phyloP scores from a whole-genome alignment of 2,329 filamentous ascomycete genomes.

The Cladophialophora carrionii region DNA sequence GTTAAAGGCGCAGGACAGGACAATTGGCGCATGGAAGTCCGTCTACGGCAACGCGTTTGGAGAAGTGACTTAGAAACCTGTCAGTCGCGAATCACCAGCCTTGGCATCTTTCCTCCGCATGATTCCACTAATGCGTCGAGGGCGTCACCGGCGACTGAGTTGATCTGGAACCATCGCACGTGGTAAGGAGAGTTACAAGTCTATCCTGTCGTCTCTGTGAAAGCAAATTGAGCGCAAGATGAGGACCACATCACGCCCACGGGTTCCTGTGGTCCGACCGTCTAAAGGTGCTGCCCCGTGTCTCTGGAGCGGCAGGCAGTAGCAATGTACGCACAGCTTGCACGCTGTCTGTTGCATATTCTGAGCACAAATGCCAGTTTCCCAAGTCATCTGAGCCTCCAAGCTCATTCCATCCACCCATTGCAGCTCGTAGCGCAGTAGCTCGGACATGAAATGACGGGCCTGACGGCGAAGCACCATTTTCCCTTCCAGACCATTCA shows the following conservation, averaged over 20 bases:
- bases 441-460: conserved; percentile 26
- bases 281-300: conserved; percentile 24
- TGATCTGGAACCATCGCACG: not conserved
- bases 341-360: conserved; percentile 33
- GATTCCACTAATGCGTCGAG: not conserved
- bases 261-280: conserved; percentile 27
- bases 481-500: conserved; percentile 29
- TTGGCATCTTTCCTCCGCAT: conserved; percentile 5
- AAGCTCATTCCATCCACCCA: conserved; percentile 26
- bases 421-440: conserved; percentile 28
- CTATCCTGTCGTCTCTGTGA: conserved; percentile 10
- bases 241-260: conserved; percentile 19
- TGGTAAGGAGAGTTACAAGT: not conserved
- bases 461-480: conserved; percentile 29
- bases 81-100: conserved; percentile 11
- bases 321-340: conserved; percentile 31
- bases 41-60: conserved; percentile 16
- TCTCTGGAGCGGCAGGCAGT: conserved; percentile 24
- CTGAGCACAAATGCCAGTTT: conserved; percentile 27
- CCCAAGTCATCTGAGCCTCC: conserved; percentile 24
- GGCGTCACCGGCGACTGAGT: not conserved
- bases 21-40: not conserved
- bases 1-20: not conserved
- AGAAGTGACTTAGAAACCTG: conserved; percentile 15
- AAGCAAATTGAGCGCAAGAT: conserved; percentile 15